A percentile compares a stretch with the other conserved stretches of the same genome.
Conservation (phyloP, 306 rosid species). For the Cyclanthera cordifolia region DNA sequence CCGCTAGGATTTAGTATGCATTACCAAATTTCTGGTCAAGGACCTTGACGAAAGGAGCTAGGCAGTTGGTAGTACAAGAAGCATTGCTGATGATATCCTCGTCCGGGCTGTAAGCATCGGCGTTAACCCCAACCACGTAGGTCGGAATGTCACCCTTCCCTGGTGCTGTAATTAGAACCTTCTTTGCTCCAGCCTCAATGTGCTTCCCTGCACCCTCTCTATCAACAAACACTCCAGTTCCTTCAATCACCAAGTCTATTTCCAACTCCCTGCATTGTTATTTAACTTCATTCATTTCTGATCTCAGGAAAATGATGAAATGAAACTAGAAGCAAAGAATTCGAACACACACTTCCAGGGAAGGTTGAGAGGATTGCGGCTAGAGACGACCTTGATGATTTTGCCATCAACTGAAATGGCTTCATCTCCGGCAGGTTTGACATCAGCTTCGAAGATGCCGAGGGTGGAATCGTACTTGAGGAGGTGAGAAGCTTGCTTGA, state of each 20-base stretch:
- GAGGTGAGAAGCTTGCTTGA: constrained; percentile 97
- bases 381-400: constrained; percentile 69
- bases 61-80: constrained; percentile 99
- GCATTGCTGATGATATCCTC: constrained; percentile 94
- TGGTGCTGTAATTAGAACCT: constrained; percentile 92
- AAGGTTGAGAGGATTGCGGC: constrained; percentile 65
- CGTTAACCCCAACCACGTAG: constrained; percentile 91
- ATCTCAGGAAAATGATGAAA: background rate
- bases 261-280: constrained; percentile 51
- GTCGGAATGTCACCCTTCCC: constrained; percentile 99
- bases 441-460: constrained; percentile 88
- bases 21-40: constrained; percentile 87
- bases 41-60: constrained; percentile 97
- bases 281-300: background rate
- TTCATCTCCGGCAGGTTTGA: constrained; percentile 57
- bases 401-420: constrained; percentile 86
- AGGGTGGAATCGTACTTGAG: constrained; percentile 95
- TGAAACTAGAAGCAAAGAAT: background rate
- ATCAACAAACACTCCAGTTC: constrained; percentile 95
- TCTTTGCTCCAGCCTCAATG: constrained; percentile 89
- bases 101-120: constrained; percentile 45
- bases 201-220: constrained; percentile 96
- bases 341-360: constrained; percentile 74
- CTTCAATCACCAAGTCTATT: constrained; percentile 89
- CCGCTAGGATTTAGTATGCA: constrained; percentile 1